Evolutionary conservation across 768 basidiomycete genomes (phyloP), one percentile per base, ranked within the genome.

Genomic region (Mycena polygramma): DNA sequence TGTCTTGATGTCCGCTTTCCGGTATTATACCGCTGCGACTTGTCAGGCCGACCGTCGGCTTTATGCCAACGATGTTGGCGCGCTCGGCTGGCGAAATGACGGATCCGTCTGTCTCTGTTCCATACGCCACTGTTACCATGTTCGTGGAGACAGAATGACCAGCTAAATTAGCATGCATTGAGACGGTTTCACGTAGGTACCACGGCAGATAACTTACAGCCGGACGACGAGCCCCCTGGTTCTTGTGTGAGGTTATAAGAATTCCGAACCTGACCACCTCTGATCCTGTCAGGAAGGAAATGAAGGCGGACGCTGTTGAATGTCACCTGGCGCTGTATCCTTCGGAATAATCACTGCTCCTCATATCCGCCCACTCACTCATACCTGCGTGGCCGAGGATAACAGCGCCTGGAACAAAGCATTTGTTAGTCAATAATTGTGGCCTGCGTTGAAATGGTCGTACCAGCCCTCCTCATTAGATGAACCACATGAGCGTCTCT

Each of bases 31-130:
- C 85, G 22, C 80, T 80, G 10, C 82, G 78, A 19, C 82, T 84
- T 11, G 83, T 83, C 20, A 85, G 71, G 1, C 85, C 84, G 17
- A 85, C 81, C 2, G 82, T 85, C 0, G 84, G 82, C 70, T 85
- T 83, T 36, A 85, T 81, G 1, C 83, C 85, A n/a, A 83, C 83
- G 9, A 85, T 59, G 64, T 83, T 82, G 48, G 83, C 79, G 36
- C 79, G 75, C 63, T 77, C 76, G 10, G 80, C 76, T 39, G 82
- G 84, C 14, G 78, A 82, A n/a, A 77, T 80, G 41, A 83, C 77
- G 43, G 81, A 80, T 15, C 83, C 79, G 54, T 81, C 79, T 3
- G 79, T 80, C 60, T 82, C 80, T 14, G 72, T 73, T n/a, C 72
- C 72, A 30, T 48, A 73, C 19, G 72, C 59, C 77, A 77, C 39